Evolutionary conservation across 768 basidiomycete species (phyloP), one percentile per base, ranked within the genome.

Genomic region (Kwoniella europaea): DNA sequence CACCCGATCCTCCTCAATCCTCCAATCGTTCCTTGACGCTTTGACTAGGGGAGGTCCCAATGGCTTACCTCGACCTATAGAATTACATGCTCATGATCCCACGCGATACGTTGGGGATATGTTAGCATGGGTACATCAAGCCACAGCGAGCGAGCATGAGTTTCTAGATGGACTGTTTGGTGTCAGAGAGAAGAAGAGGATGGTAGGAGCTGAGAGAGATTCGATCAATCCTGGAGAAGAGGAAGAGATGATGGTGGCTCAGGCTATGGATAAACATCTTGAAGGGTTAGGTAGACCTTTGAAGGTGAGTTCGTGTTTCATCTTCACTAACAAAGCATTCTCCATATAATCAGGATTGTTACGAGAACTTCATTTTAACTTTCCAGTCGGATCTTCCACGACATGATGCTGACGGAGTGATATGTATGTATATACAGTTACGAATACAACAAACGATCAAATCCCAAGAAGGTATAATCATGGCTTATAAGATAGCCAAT

Each of bases 71-170:
- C 88, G 95, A 5, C 93, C 96, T 0, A 98, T 99, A 72, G 97
- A 98, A 82, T 86, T 99, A 3, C 97, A 99, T 79, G 97, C 97
- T 0, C 97, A 99, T 76, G 97, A 99, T 81, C 96, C 97, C 0
- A 88, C 94, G 74, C 90, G 96, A 42, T 99, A 99, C 80, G 90
- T 96, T 15, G 97, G 97, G 15, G 96, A 98, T 84, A 98, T 98
- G 92, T 89, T 98, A 9, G 96, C 95, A 0, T 98, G 96, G 96
- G 90, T 98, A 0, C 96, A 99, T 83, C 96, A 98, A 72, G 88
- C 91, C 0, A 93, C 97, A 71, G 97, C 97, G 0, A 92, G 92
- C 1, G 97, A 99, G 79, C 90, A 90, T 55, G 97, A 98, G 84
- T 94, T 95, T 76, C 87, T 99, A 22, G 94, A 98, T 78, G 87